Percentiles rank a stretch among this genome's conserved stretches.
Conservation (phyloP, 768 basidiomycete genomes). For the Tephrocybe rancida region DNA sequence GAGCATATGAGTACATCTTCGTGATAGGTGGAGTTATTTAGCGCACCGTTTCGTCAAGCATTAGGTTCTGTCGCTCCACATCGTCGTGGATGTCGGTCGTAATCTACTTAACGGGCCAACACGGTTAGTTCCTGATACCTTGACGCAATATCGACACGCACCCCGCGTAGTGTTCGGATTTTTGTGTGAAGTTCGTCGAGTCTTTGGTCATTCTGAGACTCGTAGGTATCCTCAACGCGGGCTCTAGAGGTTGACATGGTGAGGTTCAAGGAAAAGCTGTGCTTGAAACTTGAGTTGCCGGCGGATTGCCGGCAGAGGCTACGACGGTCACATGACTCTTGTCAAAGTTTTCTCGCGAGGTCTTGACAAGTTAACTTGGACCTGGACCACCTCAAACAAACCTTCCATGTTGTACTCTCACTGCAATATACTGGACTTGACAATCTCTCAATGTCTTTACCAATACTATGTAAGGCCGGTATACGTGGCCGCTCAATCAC, state of each 20-base stretch:
- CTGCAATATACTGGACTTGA: no score
- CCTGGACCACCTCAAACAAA: no score
- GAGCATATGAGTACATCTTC: neutral
- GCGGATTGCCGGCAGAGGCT: no score
- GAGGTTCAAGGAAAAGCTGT: neutral
- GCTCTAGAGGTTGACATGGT: conserved; percentile 45
- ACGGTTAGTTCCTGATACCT: neutral
- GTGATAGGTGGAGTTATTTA: neutral
- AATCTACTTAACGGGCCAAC: neutral
- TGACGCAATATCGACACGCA: conserved; percentile 32
- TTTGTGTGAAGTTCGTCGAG: conserved; percentile 87
- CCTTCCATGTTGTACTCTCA: no score
- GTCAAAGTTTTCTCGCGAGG: no score
- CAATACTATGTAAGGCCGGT: no score
- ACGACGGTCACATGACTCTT: no score
- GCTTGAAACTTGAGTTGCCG: neutral
- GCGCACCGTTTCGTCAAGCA: conserved; percentile 76
- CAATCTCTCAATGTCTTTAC: no score
- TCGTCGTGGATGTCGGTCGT: conserved; percentile 80
- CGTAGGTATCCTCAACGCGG: conserved; percentile 72
- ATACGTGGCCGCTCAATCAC: no score
- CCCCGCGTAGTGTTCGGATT: conserved; percentile 79
- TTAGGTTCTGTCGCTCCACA: conserved; percentile 78
- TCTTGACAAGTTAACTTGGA: no score
- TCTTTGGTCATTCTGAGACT: conserved; percentile 82